phyloP scores from a whole-genome alignment of 768 basidiomycete genomes.

The Suillus variegatus region DNA sequence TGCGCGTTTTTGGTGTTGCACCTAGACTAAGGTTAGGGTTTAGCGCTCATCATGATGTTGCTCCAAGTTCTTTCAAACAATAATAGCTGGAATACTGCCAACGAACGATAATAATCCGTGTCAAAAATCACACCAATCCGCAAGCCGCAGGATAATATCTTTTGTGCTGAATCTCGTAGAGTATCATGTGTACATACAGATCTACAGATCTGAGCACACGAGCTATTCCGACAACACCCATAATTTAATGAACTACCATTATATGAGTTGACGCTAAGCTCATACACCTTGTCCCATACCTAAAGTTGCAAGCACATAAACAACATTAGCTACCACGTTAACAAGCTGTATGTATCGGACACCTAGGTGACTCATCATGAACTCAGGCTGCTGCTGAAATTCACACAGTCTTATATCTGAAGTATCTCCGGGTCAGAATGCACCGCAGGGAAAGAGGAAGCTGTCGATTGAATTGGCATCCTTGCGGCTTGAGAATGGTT shows the following conservation, averaged over 20 bases:
- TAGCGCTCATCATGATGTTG: not conserved
- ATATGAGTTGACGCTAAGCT: not conserved
- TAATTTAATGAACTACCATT: not conserved
- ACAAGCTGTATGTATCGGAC: slow-evolving; percentile 48
- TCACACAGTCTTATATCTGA: slow-evolving; percentile 42
- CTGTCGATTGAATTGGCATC: not conserved
- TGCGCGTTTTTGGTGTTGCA: not conserved
- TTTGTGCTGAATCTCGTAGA: not conserved
- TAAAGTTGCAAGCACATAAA: slow-evolving; percentile 69
- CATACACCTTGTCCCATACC: slow-evolving; percentile 33
- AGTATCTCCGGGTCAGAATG: slow-evolving; percentile 6
- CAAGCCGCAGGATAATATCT: not conserved
- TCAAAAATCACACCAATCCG: not conserved
- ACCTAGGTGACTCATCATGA: slow-evolving; percentile 49
- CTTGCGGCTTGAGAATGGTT: slow-evolving; percentile 24
- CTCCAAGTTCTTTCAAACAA: not conserved
- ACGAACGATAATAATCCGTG: not conserved
- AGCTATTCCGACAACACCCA: not conserved
- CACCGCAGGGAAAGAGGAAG: not conserved
- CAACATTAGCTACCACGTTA: slow-evolving; percentile 64
- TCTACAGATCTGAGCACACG: not conserved
- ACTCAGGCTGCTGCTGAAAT: slow-evolving; percentile 71
- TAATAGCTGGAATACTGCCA: not conserved
- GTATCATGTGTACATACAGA: not conserved
- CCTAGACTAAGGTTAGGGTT: slow-evolving; percentile 3